These are phyloP conservation scores for Scheffersomyces lignosus DNA, from an alignment of 805 yeast species.

Conservation along the genomic window DNA sequence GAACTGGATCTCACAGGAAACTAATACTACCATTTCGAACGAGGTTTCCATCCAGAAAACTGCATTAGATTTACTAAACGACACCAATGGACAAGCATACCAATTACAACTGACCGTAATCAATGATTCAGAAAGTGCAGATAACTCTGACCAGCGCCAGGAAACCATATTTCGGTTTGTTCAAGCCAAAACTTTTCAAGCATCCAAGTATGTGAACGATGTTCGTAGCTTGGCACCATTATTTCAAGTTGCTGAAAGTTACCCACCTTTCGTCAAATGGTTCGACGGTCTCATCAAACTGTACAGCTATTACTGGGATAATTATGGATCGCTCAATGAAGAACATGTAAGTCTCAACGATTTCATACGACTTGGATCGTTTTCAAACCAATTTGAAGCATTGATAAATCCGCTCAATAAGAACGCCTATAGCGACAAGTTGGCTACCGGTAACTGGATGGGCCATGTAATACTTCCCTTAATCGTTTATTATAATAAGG, in stretches of 20 bases:
- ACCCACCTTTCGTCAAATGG: slow-evolving; percentile 26
- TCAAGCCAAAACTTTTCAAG: slow-evolving; percentile 2
- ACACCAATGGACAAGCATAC: not conserved
- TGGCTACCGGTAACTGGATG: slow-evolving; percentile 23
- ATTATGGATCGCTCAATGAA: slow-evolving; percentile 16
- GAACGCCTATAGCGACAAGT: slow-evolving; percentile 10
- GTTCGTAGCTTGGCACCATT: slow-evolving; percentile 16
- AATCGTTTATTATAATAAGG: slow-evolving; percentile 15
- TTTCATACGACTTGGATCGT: slow-evolving; percentile 10
- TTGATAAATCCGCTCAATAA: slow-evolving; percentile 24
- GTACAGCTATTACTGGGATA: slow-evolving; percentile 28
- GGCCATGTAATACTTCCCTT: slow-evolving; percentile 30
- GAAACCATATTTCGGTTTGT: slow-evolving; percentile 6
- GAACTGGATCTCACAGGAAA: not conserved
- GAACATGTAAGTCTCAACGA: slow-evolving; percentile 11
- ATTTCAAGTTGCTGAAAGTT: slow-evolving; percentile 8
- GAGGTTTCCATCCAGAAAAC: not conserved
- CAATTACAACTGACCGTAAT: too few relatives aligned
- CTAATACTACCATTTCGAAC: not conserved
- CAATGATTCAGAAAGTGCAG: too few relatives aligned
- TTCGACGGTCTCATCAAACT: slow-evolving; percentile 26
- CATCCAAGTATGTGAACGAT: slow-evolving; percentile 17
- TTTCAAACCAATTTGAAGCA: slow-evolving; percentile 17
- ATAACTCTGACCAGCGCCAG: too few relatives aligned
- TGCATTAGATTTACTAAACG: not conserved